phyloP scores from a whole-genome alignment of 2,329 filamentous ascomycete genomes.

The Cordyceps cateniannulata region DNA sequence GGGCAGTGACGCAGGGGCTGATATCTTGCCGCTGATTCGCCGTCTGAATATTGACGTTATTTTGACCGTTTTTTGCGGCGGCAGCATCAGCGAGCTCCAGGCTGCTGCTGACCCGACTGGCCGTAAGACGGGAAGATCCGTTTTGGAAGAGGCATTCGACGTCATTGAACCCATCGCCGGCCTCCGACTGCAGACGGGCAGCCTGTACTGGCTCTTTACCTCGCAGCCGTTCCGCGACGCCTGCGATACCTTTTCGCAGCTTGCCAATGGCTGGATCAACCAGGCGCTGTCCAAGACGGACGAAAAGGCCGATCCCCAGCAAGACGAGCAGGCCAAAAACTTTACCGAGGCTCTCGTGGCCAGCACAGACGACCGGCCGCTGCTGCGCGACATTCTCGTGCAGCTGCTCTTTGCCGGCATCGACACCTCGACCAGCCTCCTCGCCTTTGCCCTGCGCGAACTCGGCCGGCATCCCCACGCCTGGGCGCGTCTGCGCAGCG shows the following conservation, averaged over 20 bases:
- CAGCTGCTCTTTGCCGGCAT: constrained; percentile 6
- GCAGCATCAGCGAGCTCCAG: not conserved
- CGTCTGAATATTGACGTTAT: constrained; percentile 2
- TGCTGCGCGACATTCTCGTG: not conserved
- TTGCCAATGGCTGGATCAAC: not conserved
- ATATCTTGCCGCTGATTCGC: constrained; percentile 2
- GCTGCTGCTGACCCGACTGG: not conserved
- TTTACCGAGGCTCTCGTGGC: not conserved
- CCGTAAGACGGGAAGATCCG: not conserved
- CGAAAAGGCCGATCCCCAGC: not conserved
- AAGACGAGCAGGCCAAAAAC: not conserved
- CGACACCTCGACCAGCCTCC: constrained; percentile 5
- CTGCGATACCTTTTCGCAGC: not conserved
- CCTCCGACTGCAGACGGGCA: not conserved
- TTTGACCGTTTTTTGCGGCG: not conserved
- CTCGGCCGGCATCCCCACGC: not conserved
- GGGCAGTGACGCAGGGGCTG: not conserved
- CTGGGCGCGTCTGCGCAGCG: not conserved
- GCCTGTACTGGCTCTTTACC: constrained; percentile 2
- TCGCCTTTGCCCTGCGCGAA: not conserved
- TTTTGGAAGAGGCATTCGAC: not conserved
- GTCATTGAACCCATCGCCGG: not conserved
- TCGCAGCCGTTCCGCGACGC: not conserved
- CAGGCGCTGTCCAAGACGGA: not conserved
- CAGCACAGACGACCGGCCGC: not conserved